Conservation (phyloP, 129 eudicot genomes). For the Escallonia herrerae region DNA sequence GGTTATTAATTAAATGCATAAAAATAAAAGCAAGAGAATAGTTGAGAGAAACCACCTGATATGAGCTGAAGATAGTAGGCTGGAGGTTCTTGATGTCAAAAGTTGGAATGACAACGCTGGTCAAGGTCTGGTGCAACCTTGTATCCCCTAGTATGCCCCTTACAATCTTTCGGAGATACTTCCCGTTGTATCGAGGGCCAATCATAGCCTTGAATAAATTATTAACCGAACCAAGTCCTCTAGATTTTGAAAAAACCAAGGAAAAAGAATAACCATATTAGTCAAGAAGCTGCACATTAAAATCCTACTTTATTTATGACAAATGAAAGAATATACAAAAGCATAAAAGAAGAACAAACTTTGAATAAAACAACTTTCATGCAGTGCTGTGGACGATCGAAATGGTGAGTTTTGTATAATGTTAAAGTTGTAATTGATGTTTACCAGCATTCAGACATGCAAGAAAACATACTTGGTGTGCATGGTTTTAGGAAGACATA, state of each 20-base stretch:
- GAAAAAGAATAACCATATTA: too few species aligned
- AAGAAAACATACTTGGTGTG: too few species aligned
- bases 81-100: conserved; percentile 50
- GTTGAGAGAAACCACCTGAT: conserved; percentile 18
- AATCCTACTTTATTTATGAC: background rate
- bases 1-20: background rate
- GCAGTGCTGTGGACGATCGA: too few species aligned
- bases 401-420: too few species aligned
- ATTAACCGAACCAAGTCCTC: too few species aligned
- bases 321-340: background rate
- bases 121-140: conserved; percentile 39
- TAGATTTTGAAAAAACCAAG: too few species aligned
- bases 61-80: conserved; percentile 49
- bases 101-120: conserved; percentile 43
- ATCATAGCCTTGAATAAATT: conserved; percentile 14
- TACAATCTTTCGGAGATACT: conserved; percentile 29
- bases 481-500: too few species aligned
- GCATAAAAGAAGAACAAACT: background rate
- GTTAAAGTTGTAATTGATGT: too few species aligned
- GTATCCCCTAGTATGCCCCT: conserved; percentile 8
- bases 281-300: too few species aligned
- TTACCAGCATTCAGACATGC: too few species aligned
- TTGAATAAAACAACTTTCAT: too few species aligned
- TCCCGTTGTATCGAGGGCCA: conserved; percentile 40
- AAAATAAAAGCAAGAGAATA: background rate